Percentiles rank a stretch among this genome's conserved stretches.
These are phyloP conservation scores for Citrus reticulata DNA, from an alignment of 345 rosid genomes.

Conservation along the genomic window DNA sequence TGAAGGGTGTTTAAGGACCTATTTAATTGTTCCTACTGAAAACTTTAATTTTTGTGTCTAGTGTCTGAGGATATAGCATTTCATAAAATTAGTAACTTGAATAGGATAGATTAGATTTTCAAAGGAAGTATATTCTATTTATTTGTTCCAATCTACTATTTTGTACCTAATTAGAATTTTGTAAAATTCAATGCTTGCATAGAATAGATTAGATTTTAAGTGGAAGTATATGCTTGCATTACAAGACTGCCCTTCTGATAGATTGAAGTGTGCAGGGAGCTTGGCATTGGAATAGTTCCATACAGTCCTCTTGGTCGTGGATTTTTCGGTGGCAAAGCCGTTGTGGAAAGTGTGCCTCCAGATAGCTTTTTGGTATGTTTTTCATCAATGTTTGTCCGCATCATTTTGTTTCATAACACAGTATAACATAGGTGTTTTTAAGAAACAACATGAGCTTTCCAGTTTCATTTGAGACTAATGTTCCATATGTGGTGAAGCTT, in stretches of 20 bases:
- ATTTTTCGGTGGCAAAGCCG: constrained; percentile 21
- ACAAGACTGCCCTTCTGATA: not conserved
- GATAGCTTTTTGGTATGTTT: constrained; percentile 14
- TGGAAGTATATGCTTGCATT: not conserved
- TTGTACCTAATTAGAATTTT: too few relatives aligned
- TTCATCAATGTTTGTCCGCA: not conserved
- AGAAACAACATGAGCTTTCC: not conserved
- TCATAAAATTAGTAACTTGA: not conserved
- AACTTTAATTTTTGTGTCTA: not conserved
- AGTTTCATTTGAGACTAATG: not conserved
- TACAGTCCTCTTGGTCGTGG: constrained; percentile 26
- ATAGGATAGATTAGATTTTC: not conserved
- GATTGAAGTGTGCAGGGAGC: constrained; percentile 6
- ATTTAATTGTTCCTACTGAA: not conserved
- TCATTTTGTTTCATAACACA: not conserved
- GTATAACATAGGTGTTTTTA: not conserved
- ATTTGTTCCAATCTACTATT: too few relatives aligned
- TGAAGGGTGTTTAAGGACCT: not conserved
- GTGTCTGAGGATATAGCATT: not conserved
- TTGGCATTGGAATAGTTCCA: constrained; percentile 22
- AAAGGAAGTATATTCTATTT: too few relatives aligned
- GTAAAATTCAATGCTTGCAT: not conserved
- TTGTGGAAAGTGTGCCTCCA: constrained; percentile 13
- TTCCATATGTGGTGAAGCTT: not conserved
- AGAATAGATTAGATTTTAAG: not conserved